phyloP scores from a whole-genome alignment of 73 alveolate genomes.

The Paramecium sexaurelia region DNA sequence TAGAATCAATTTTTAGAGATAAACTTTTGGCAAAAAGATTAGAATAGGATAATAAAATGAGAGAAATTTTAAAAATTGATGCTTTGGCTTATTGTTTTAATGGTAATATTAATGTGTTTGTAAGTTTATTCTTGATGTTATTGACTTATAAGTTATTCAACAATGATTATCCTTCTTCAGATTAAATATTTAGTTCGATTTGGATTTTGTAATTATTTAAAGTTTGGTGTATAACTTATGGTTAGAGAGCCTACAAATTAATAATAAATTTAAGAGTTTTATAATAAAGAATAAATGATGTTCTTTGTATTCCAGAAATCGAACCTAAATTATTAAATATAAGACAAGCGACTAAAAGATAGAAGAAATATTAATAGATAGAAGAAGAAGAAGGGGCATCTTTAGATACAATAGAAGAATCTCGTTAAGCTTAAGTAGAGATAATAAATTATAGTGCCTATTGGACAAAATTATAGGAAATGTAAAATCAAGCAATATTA shows the following conservation, averaged over 20 bases:
- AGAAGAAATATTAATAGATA: neutral
- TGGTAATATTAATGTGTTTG: conserved; percentile 50
- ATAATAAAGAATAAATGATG: conserved; percentile 22
- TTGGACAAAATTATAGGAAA: conserved; percentile 39
- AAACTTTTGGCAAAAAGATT: neutral
- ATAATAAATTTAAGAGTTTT: conserved; percentile 14
- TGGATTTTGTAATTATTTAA: conserved; percentile 40
- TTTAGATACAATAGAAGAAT: neutral
- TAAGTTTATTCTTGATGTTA: neutral
- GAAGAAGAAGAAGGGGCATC: conserved; percentile 19
- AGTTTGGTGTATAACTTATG: conserved; percentile 58
- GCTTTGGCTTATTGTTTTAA: conserved; percentile 34
- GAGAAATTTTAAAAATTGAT: conserved; percentile 24
- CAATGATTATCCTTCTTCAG: neutral
- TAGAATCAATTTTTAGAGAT: conserved; percentile 4
- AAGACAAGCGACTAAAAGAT: neutral
- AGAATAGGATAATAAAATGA: conserved; percentile 22
- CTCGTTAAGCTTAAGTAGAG: neutral
- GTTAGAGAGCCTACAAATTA: conserved; percentile 13
- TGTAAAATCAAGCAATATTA: conserved; percentile 10
- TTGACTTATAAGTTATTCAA: neutral
- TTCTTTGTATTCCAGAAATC: conserved; percentile 7
- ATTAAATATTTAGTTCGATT: conserved; percentile 22
- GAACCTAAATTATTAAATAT: conserved; percentile 17
- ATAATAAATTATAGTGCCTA: conserved; percentile 6